These are phyloP conservation scores for Phaeoacremonium minimum DNA, from an alignment of 2,329 filamentous ascomycete species.

Conservation along the genomic window DNA sequence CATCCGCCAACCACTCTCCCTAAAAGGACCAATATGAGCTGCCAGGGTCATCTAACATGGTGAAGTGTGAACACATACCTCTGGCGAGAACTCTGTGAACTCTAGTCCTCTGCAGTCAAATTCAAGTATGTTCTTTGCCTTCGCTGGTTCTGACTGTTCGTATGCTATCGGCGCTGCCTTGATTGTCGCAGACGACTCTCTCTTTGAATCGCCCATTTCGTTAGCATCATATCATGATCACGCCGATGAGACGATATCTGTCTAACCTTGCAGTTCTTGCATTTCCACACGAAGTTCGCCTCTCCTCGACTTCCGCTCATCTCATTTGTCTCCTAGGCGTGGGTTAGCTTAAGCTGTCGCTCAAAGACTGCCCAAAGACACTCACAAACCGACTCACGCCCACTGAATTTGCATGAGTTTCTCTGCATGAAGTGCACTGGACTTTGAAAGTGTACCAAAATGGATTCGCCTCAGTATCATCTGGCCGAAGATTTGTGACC, in stretches of 20 bases:
- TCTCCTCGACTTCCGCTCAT: constrained; percentile 91
- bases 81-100: constrained; percentile 84
- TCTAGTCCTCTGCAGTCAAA: constrained; percentile 94
- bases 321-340: constrained; percentile 77
- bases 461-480: constrained; percentile 74
- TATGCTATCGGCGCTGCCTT: constrained; percentile 70
- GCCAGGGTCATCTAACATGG: constrained; percentile 6
- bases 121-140: constrained; percentile 74
- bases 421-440: constrained; percentile 95
- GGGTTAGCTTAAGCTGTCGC: neutral
- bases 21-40: no score
- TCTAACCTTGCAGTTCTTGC: constrained; percentile 92
- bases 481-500: no score
- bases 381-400: constrained; percentile 84
- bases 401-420: constrained; percentile 82
- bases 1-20: constrained; percentile 88
- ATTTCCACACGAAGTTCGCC: constrained; percentile 99
- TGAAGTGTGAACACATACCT: constrained; percentile 48
- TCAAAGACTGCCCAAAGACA: constrained; percentile 10
- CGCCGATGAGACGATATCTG: neutral
- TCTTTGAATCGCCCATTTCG: no score
- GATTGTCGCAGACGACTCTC: constrained; percentile 83
- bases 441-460: constrained; percentile 99
- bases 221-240: no score
- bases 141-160: constrained; percentile 65